These are phyloP conservation scores for Actinidia arguta DNA, from an alignment of 179 eudicot genomes.

Conservation along the genomic window DNA sequence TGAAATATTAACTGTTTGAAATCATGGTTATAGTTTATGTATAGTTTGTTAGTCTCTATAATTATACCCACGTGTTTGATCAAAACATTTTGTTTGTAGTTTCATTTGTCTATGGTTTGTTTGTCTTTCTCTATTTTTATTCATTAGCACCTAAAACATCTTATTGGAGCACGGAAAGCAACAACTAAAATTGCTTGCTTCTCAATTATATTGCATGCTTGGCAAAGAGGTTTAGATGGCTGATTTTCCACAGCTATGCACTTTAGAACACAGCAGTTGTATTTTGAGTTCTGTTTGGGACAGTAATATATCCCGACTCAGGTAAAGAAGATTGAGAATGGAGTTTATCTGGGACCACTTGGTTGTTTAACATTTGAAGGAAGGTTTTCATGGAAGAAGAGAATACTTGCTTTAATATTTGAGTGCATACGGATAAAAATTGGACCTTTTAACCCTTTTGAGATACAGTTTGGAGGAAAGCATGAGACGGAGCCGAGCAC, in stretches of 20 bases:
- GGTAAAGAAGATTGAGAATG: slow-evolving; percentile 95
- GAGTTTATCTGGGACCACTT: slow-evolving; percentile 78
- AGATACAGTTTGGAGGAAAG: slow-evolving; percentile 62
- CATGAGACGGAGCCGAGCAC: slow-evolving; percentile 76
- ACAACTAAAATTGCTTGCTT: background rate
- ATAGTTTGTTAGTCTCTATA: too few species aligned
- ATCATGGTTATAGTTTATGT: background rate
- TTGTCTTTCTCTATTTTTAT: background rate
- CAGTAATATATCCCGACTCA: slow-evolving; percentile 25
- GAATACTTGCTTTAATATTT: slow-evolving; percentile 84
- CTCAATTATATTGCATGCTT: background rate
- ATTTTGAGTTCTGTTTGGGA: background rate
- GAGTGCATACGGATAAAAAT: slow-evolving; percentile 74
- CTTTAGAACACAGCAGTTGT: background rate
- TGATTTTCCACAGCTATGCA: background rate
- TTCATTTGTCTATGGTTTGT: background rate
- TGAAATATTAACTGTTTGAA: background rate
- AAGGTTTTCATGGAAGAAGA: slow-evolving; percentile 82
- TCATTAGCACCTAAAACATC: background rate
- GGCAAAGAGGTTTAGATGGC: background rate
- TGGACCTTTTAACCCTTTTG: slow-evolving; percentile 79
- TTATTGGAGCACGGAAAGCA: background rate
- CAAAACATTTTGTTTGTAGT: background rate
- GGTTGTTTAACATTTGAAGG: slow-evolving; percentile 89
- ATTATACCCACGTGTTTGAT: background rate